phyloP scores from a whole-genome alignment of 1,284 basidiomycete genomes.

The Sanguinoderma infundibulare region DNA sequence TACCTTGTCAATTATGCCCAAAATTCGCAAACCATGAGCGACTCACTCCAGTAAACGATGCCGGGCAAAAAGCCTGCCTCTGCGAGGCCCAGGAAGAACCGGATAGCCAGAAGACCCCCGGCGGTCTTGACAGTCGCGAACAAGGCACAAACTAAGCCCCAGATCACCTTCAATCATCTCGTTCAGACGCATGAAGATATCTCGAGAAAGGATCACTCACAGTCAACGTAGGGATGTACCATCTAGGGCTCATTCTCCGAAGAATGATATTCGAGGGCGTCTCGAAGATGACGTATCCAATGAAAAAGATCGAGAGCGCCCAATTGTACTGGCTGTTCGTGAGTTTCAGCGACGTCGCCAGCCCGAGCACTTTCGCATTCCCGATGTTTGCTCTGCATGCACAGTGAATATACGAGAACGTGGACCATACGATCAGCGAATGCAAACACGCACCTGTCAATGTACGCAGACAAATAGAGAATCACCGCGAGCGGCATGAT shows the following conservation, averaged over 20 bases:
- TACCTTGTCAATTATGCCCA: background rate
- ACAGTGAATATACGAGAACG: background rate
- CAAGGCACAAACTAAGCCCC: constrained; percentile 30
- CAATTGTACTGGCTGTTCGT: constrained; percentile 57
- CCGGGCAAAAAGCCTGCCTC: constrained; percentile 57
- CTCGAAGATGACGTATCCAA: constrained; percentile 72
- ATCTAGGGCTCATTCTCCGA: constrained; percentile 44
- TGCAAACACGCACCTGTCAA: constrained; percentile 30
- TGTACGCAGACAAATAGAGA: constrained; percentile 37
- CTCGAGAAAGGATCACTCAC: constrained; percentile 19
- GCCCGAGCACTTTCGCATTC: constrained; percentile 43
- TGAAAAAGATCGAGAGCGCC: constrained; percentile 65
- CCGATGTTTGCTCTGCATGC: constrained; percentile 43
- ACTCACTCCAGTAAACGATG: constrained; percentile 54
- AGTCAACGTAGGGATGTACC: constrained; percentile 45
- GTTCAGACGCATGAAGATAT: background rate
- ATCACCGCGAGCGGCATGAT: constrained; percentile 34
- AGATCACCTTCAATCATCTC: constrained; percentile 20
- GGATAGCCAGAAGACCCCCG: constrained; percentile 56
- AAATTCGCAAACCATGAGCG: background rate
- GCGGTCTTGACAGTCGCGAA: constrained; percentile 57
- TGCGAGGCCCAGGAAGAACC: constrained; percentile 63
- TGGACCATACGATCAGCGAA: background rate
- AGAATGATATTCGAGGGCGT: constrained; percentile 50
- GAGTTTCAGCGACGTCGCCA: constrained; percentile 28